These are phyloP conservation scores for Vitis hybrid DNA, from an alignment of 177 flowering plant species.

Conservation along the genomic window DNA sequence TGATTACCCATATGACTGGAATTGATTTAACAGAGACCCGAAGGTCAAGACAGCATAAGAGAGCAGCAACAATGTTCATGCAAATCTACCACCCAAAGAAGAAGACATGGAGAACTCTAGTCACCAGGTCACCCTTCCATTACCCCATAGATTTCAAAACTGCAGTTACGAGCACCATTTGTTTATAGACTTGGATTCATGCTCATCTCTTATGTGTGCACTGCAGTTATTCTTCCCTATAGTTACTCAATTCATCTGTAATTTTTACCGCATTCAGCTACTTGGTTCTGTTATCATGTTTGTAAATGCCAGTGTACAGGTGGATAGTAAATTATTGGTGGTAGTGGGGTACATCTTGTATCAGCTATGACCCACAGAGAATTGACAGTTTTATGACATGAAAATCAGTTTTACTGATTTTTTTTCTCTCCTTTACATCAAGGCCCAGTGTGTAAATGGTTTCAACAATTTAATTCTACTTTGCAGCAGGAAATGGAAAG, in stretches of 20 bases:
- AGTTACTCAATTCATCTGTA: not conserved
- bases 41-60: conserved; percentile 44
- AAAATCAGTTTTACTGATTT: too few species aligned
- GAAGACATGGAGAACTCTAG: conserved; percentile 65
- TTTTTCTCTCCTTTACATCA: too few species aligned
- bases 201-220: not conserved
- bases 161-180: conserved; percentile 70
- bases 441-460: too few species aligned
- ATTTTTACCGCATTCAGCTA: not conserved
- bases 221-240: not conserved
- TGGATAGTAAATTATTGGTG: not conserved
- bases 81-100: conserved; percentile 69
- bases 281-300: not conserved
- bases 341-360: not conserved
- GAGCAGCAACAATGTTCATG: conserved; percentile 35
- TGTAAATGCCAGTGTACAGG: conserved; percentile 6
- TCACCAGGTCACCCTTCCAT: conserved; percentile 51
- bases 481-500: too few species aligned
- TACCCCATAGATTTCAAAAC: conserved; percentile 53
- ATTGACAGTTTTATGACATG: too few species aligned
- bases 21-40: conserved; percentile 30
- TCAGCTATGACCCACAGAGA: not conserved
- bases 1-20: conserved; percentile 39
- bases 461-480: too few species aligned
- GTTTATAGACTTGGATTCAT: conserved; percentile 28